Percentiles rank a stretch among this genome's conserved stretches.
phyloP scores from a whole-genome alignment of 305 asterid genomes.

The Fraxinus nigra region DNA sequence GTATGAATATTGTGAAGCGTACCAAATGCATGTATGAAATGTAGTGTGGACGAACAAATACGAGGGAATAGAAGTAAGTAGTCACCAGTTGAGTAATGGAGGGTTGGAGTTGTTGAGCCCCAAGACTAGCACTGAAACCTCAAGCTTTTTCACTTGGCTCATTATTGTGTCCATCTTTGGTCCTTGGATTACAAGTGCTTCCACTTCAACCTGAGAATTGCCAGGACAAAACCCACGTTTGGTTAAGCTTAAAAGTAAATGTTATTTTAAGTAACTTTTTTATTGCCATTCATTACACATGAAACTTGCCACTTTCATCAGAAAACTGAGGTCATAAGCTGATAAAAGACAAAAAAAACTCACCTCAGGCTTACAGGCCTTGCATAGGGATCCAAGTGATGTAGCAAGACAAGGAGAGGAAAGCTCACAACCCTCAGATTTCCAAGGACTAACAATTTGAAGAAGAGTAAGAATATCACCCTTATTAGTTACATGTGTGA shows the following conservation, averaged over 20 bases:
- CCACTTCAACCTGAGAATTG: constrained; percentile 14
- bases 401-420: constrained; percentile 57
- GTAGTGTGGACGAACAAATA: background rate
- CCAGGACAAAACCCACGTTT: background rate
- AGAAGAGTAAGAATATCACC: constrained; percentile 66
- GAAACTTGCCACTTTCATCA: background rate
- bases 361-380: constrained; percentile 87
- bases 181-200: constrained; percentile 21
- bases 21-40: background rate
- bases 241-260: background rate
- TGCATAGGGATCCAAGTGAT: constrained; percentile 76
- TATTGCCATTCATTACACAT: background rate
- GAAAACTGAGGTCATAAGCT: background rate
- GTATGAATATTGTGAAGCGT: background rate
- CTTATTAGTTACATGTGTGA: constrained; percentile 71
- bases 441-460: background rate
- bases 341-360: background rate
- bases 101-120: constrained; percentile 13
- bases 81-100: constrained; percentile 10
- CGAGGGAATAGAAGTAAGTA: background rate
- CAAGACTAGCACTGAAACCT: constrained; percentile 18
- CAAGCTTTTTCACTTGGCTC: constrained; percentile 22
- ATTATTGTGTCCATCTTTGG: constrained; percentile 21
- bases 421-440: background rate
- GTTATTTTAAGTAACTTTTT: background rate